Evolutionary conservation across 495 filamentous ascomycete genomes (phyloP).

Genomic region (Penicillium lividum): DNA sequence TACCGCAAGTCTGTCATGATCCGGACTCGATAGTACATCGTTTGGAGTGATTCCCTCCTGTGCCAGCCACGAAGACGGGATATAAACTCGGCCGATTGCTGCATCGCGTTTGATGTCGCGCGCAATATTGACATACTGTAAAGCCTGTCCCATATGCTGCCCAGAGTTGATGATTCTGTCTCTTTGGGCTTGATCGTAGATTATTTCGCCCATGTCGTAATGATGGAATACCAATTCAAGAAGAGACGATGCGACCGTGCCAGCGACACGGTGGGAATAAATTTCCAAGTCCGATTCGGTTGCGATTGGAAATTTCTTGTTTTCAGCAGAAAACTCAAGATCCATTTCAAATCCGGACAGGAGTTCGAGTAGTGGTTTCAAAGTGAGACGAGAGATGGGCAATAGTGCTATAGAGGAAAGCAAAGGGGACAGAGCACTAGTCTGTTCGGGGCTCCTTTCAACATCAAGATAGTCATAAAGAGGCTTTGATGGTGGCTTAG

Average conservation of each 20-base stretch:
- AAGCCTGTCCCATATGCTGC: slow-evolving; percentile 62
- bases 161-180: slow-evolving; percentile 43
- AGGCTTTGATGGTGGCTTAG: slow-evolving; percentile 5
- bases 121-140: slow-evolving; percentile 73
- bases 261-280: slow-evolving; percentile 63
- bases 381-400: slow-evolving; percentile 52
- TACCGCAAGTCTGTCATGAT: slow-evolving; percentile 35
- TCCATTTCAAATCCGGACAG: slow-evolving; percentile 65
- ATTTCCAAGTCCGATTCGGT: slow-evolving; percentile 54
- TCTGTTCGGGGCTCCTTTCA: not conserved
- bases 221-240: slow-evolving; percentile 62
- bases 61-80: slow-evolving; percentile 61
- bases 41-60: slow-evolving; percentile 52
- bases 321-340: slow-evolving; percentile 43
- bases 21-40: slow-evolving; percentile 51
- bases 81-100: slow-evolving; percentile 59
- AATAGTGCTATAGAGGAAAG: slow-evolving; percentile 42
- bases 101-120: slow-evolving; percentile 67
- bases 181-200: not conserved
- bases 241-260: slow-evolving; percentile 67
- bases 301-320: slow-evolving; percentile 51
- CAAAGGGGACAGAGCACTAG: slow-evolving; percentile 1
- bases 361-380: slow-evolving; percentile 56
- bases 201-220: slow-evolving; percentile 6
- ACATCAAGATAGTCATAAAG: slow-evolving; percentile 7